Evolutionary conservation across 176 grass and related monocot species (phyloP), one percentile per base, ranked within the genome.

Genomic region (Cenchrus americanus): DNA sequence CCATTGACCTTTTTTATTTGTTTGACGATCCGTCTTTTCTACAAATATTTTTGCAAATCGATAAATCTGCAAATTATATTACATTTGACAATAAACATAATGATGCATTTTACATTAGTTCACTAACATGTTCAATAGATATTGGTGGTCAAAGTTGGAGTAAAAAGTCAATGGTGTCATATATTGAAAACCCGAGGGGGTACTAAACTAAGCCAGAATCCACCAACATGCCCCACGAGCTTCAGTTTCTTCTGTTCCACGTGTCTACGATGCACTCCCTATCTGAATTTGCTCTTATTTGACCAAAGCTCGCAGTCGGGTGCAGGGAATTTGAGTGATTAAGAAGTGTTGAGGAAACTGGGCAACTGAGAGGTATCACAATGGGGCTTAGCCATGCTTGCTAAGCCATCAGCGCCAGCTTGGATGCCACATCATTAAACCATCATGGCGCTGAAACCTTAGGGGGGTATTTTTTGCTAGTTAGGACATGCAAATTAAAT

Each of bases 371-470:
- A 40, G 7, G 63, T 14, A 66, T 40, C 32, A 66, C 1, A 40
- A 66, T 66, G 63, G 32, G 15, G 63, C 14, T 40, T 18, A 43
- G 42, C 42, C 42, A 67, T 67, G 65, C 10, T 21, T 8, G 12
- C 19, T 22, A 70, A 70, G 42, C 66, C 41, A 69, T 70, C 19
- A 70, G 9, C 0, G 6, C 37, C 21, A 44, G 19, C 66, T 42
- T 21, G 40, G 40, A 69, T 44, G 66, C 18, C 40, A 68, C 65
- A 68, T 43, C 65, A 68, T 68, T 17, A 58, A 68, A 68, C 65
- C 7, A 67, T 30, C 27, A 19, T 21, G 34, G 27, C 27, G 27
- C 27, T 18, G 30, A 34, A 63, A 42, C 8, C 17, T 68, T 43
- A 43, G 17, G 37, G 37, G 37, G 37, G 66, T 19, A 34, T 1